Evolutionary conservation across 768 basidiomycete genomes (phyloP).

Genomic region (Auricularia sp.): DNA sequence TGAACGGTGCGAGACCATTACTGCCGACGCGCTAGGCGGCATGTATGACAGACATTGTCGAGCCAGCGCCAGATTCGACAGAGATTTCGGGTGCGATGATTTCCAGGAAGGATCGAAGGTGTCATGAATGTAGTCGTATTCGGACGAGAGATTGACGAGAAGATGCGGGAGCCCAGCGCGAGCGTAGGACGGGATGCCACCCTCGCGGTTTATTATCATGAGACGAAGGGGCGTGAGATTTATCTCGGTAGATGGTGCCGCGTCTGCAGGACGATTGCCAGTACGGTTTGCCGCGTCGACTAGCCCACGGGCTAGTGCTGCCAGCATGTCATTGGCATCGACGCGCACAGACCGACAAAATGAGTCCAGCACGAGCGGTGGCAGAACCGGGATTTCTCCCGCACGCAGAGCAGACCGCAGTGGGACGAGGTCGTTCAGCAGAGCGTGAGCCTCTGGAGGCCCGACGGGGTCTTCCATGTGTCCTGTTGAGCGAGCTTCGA

Average conservation of each 20-base stretch:
- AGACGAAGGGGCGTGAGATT: conserved; percentile 91
- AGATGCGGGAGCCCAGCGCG: conserved; percentile 91
- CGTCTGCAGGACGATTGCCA: conserved; percentile 12
- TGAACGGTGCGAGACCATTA: conserved; percentile 96
- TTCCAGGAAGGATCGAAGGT: conserved; percentile 78
- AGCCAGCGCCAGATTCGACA: conserved; percentile 78
- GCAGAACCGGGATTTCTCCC: conserved; percentile 92
- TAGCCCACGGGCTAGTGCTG: conserved; percentile 83
- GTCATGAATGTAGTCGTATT: conserved; percentile 71
- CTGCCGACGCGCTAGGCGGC: conserved; percentile 86
- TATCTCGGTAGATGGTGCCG: conserved; percentile 28
- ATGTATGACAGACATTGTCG: conserved; percentile 82
- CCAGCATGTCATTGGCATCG: conserved; percentile 79
- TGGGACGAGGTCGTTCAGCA: conserved; percentile 67
- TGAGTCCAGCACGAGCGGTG: conserved; percentile 88
- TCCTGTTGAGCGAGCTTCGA: conserved; percentile 9
- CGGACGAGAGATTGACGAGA: conserved; percentile 85
- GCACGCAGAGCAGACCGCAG: conserved; percentile 83
- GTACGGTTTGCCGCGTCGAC: conserved; percentile 41
- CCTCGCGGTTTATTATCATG: conserved; percentile 95
- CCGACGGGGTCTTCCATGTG: conserved; percentile 24
- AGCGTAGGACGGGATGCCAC: conserved; percentile 95
- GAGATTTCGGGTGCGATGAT: conserved; percentile 68
- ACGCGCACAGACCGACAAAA: conserved; percentile 79
- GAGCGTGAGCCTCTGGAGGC: conserved; percentile 65